phyloP scores from a whole-genome alignment of 2,329 filamentous ascomycete species.

The Scedosporium boydii region DNA sequence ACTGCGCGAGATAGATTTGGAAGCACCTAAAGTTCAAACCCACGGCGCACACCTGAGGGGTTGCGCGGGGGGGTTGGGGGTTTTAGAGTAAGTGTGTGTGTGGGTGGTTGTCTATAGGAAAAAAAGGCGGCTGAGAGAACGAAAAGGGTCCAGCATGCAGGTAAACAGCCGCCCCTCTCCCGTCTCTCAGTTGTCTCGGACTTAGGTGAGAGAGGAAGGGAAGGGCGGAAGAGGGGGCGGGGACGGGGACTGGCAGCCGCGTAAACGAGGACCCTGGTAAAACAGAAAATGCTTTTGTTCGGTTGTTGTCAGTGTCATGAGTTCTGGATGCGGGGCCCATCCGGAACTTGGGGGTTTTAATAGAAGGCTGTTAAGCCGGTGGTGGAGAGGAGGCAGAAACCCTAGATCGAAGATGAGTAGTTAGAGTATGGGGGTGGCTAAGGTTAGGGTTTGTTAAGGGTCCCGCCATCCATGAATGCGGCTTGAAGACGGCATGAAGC shows the following conservation, averaged over 20 bases:
- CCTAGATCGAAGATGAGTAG: too few species aligned
- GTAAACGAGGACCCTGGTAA: background rate
- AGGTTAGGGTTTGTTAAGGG: background rate
- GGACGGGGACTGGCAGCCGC: too few species aligned
- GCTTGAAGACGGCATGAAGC: background rate
- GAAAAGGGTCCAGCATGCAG: background rate
- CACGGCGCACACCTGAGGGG: background rate
- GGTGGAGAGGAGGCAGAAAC: too few species aligned
- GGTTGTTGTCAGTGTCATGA: background rate
- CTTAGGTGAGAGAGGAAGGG: background rate
- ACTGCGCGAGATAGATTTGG: too few species aligned
- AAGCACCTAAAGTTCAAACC: background rate
- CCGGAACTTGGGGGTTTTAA: background rate
- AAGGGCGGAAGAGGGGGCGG: too few species aligned
- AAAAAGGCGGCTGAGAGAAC: background rate
- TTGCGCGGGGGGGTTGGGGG: background rate
- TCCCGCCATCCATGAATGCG: too few species aligned
- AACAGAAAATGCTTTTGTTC: background rate
- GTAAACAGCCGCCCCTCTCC: background rate
- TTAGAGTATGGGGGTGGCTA: too few species aligned
- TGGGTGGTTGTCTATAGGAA: background rate
- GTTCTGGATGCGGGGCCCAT: too few species aligned
- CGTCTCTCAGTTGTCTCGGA: background rate
- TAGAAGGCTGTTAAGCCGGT: background rate
- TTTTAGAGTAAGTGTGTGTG: background rate